A percentile compares a stretch with the other conserved stretches of the same genome.
These are phyloP conservation scores for Silene noctiflora DNA, from an alignment of 179 eudicot species.

Conservation along the genomic window DNA sequence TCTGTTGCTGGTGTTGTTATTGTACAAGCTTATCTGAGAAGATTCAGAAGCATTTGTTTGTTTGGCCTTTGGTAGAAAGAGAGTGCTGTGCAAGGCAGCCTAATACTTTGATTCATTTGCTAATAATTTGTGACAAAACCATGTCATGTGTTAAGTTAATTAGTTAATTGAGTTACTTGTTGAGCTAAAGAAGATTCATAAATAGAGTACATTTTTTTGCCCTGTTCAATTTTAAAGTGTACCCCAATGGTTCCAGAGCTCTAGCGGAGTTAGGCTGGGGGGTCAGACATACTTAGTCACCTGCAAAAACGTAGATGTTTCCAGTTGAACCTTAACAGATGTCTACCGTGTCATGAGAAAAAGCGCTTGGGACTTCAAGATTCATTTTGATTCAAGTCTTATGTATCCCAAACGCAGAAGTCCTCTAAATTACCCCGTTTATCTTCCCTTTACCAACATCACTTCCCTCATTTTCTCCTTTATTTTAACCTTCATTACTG, in stretches of 20 bases:
- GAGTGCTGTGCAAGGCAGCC: not conserved
- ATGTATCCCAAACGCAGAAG: not conserved
- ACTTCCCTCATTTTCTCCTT: not conserved
- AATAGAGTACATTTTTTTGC: not conserved
- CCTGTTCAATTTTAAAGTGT: not conserved
- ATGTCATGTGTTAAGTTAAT: not conserved
- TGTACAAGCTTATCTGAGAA: not conserved
- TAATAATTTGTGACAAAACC: not conserved
- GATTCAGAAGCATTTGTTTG: not conserved
- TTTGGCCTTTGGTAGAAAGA: conserved; percentile 7
- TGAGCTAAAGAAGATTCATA: not conserved
- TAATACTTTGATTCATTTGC: not conserved
- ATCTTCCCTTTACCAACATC: not conserved
- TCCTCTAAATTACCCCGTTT: not conserved
- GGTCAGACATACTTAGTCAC: not conserved
- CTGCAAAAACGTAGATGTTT: not conserved
- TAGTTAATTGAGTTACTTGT: not conserved
- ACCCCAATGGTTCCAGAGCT: not conserved
- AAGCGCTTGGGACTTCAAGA: not conserved
- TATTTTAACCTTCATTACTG: not conserved
- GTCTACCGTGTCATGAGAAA: not conserved
- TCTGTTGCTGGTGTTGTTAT: not conserved
- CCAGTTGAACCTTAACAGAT: not conserved
- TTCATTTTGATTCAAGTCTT: not conserved
- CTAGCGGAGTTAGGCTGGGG: not conserved